Base-by-base conservation (phyloP, 331 rosid genomes). In the Rhamnella rubrinervis region DNA sequence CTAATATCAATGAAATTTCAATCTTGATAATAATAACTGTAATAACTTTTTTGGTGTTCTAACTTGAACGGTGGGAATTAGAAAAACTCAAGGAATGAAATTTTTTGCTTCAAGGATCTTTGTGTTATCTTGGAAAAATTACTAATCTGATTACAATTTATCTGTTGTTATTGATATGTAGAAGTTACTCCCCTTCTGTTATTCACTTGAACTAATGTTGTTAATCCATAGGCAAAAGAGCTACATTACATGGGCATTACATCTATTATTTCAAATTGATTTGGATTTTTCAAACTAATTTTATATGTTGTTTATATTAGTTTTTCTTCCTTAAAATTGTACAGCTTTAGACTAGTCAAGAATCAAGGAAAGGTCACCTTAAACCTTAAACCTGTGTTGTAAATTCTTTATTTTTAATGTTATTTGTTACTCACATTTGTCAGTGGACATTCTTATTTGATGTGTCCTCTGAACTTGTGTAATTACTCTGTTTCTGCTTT, bases 401-500 rank as follows among this genome's bases (percentile, higher is more conserved):
- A 12, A 44, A 53, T 57, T 61, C 70, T 53, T 53, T 17, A n/a
- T 26, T 13, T 70, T 0, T 15, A 21, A 6, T 16, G 10, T 19
- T 50, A 12, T 71, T 25, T 63, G 9, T 55, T 65, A 13, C 60
- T 41, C 49, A 44, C 49, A 1, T 44, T 49, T 21, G 39, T 41
- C 26, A 64, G 18, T 66, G 40, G 16, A 38, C 40, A 39, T 47
- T 28, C 44, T 28, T 37, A 38, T 47, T 70, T 53, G 44, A 51
- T 46, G 65, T 51, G 21, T 49, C 63, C 5, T 44, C 67, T 73
- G 28, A 64, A 65, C 44, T 67, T 76, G 23, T 67, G 39, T 67
- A 62, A 66, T 52, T 73, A 25, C 62, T 74, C 21, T 71, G 65
- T 66, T 74, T 25, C 47, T 79, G 55, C 71, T 21, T 81, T 79